Base-by-base conservation (phyloP, 345 rosid genomes). In the Aegle marmelos region DNA sequence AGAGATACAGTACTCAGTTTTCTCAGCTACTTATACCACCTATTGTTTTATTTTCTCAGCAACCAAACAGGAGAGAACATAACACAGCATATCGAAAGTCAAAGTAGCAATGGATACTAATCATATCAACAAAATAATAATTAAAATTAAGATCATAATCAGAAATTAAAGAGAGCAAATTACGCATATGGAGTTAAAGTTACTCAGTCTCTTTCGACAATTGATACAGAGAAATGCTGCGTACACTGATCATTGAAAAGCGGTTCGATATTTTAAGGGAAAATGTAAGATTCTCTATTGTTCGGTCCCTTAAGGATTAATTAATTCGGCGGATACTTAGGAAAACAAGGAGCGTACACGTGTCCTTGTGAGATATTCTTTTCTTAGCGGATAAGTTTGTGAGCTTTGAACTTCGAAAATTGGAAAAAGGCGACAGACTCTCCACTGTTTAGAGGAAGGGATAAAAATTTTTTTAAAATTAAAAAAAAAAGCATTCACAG, bases 261-360 rank as follows among this genome's bases (percentile, higher is more conserved):
- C 13, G 0, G 50, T 1, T 9, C 9, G 41, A 19, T 41, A 69
- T 45, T 25, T 69, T 27, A 45, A 45, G 39, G 3, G 9, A 5
- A 27, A 22, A 45, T 11, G 11, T 45, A 45, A 45, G 13, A 11
- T 45, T 28, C 28, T 19, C 5, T 41, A 28, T 37, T 19, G 25
- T 30, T 65, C 8, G 27, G 36, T 21, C 7, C 9, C 17, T 60
- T 5, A 16, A 39, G 14, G 17, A 9, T 4, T 62, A 27, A 63
- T 8, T 59, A 4, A 27, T 17, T 58, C n/a, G 0, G 14, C 33
- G n/a, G 66, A n/a, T 57, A 7, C 8, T n/a, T 59, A 8, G 56
- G 22, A 27, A n/a, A 28, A 53, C 50, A 25, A 76, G 21, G 4
- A 9, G 22, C 78, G 72, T 16, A 76, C 78, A 66, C 78, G 78